Evolutionary conservation across 345 rosid genomes (phyloP), one percentile per base, ranked within the genome.

Genomic region (Zanthoxylum bungeanum): DNA sequence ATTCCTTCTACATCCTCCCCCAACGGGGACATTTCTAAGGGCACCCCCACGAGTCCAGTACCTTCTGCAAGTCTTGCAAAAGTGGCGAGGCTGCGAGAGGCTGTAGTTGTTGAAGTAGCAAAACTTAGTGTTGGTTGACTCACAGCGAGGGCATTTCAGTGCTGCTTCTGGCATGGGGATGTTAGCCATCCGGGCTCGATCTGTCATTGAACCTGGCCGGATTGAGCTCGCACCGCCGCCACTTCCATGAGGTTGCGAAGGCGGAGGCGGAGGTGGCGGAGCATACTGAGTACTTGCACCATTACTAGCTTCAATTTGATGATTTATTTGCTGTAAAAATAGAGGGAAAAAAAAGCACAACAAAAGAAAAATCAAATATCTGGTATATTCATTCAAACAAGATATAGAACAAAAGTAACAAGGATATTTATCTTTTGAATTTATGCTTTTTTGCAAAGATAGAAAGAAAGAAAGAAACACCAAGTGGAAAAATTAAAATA

Each of bases 21-120:
- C 98, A 0, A 94, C 97, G 0, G 98, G 98, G 64, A 94, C 98
- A 60, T 75, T 94, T 17, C 98, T 83, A 17, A 94, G 81, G 47
- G 98, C 92, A 27, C 98, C 98, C 0, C 98, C 98, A 77, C 92
- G 80, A 9, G 99, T 94, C 99, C 99, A 94, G 89, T 94, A 94
- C 83, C 99, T 82, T 66, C 98, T 79, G 75, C 99, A 94, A 25
- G 98, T 89, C 49, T 92, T 94, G 85, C 99, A 94, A 69, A 92
- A 94, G 91, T 94, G 99, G 17, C 99, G 89, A 59, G 99, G 99
- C 90, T 94, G 99, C 6, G 97, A 60, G 49, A 90, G 96, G 68
- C 93, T 90, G 84, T 94, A 93, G 91, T 93, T 93, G 87, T 93
- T 93, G 85, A 90, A 93, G 81, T 93, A 93, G 76, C 98, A 93